phyloP scores from a whole-genome alignment of 140 eudicot species.

The Oenanthe javanica region DNA sequence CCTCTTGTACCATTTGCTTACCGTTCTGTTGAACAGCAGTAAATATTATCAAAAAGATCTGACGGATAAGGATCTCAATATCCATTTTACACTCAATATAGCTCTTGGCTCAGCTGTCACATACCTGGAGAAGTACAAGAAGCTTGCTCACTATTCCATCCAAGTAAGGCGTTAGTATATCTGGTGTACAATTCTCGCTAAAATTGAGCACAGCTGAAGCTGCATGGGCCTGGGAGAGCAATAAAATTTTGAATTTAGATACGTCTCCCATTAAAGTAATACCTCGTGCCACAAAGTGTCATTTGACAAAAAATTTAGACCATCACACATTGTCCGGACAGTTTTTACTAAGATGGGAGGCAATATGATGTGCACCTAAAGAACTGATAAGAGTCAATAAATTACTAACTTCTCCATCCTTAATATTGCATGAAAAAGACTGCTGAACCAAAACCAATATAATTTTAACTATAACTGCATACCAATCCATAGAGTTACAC shows the following conservation, averaged over 20 bases:
- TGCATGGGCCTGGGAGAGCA: constrained; percentile 72
- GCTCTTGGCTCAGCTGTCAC: neutral
- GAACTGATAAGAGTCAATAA: neutral
- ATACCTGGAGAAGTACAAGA: constrained; percentile 90
- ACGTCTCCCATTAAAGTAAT: neutral
- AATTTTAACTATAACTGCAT: neutral
- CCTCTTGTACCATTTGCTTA: constrained; percentile 99
- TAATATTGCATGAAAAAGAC: neutral
- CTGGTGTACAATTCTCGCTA: constrained; percentile 97
- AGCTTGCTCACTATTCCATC: constrained; percentile 91
- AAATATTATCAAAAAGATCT: neutral
- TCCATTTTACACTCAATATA: neutral
- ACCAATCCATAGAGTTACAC: neutral
- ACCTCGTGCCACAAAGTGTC: neutral
- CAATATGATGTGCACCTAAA: neutral
- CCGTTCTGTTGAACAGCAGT: constrained; percentile 58
- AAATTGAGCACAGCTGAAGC: constrained; percentile 97
- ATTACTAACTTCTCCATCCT: neutral
- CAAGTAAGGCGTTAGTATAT: constrained; percentile 85
- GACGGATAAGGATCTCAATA: neutral
- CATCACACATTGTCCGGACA: neutral
- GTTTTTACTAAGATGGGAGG: neutral
- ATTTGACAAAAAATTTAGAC: neutral
- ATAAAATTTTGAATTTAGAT: neutral
- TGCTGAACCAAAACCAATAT: neutral